Evolutionary conservation across 257 asterid genomes (phyloP).

Genomic region (Nicotiana attenuata): DNA sequence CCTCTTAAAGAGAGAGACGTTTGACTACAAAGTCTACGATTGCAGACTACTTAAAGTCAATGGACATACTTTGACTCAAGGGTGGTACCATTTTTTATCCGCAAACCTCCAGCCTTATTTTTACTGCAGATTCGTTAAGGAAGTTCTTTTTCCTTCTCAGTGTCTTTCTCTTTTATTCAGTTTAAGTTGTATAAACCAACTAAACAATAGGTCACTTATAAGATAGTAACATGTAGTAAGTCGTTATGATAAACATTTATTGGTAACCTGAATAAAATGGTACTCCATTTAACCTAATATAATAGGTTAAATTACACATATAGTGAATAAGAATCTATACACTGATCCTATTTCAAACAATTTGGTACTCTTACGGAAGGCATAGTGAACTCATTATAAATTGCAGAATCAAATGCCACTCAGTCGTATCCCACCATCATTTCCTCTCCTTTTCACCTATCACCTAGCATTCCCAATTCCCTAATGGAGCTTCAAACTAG

Average conservation of each 20-base stretch:
- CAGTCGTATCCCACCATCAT: not conserved
- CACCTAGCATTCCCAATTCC: not conserved
- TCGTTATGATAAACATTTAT: not conserved
- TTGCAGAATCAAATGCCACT: not conserved
- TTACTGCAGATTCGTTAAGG: not conserved
- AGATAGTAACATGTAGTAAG: not conserved
- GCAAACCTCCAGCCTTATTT: not conserved
- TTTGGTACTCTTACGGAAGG: not conserved
- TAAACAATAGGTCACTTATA: not conserved
- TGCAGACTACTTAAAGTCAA: not conserved
- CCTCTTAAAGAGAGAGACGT: not conserved
- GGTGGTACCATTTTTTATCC: not conserved
- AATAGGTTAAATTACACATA: not conserved
- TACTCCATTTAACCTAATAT: not conserved
- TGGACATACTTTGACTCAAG: not conserved
- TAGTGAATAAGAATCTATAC: no score
- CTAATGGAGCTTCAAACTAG: constrained; percentile 19
- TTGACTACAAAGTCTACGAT: not conserved
- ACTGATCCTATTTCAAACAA: not conserved
- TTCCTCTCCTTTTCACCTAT: not conserved
- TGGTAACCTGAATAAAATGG: not conserved
- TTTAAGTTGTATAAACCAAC: not conserved
- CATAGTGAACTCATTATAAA: not conserved
- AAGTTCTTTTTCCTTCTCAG: not conserved
- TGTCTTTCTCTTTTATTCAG: no score